Evolutionary conservation across 306 rosid genomes (phyloP).

Genomic region (Aeschynomene evenia): DNA sequence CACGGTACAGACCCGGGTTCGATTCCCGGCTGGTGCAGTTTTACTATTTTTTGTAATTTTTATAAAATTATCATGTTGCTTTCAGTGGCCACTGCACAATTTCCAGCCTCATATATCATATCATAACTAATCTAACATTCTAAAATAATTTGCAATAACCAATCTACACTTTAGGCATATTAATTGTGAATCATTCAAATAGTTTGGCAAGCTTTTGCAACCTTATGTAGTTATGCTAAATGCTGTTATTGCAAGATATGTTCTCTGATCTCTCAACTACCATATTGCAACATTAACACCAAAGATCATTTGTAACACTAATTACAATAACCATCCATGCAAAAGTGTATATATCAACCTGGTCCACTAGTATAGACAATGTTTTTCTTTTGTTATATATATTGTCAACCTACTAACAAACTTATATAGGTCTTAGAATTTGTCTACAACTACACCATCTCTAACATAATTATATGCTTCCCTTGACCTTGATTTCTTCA

Average conservation of each 20-base stretch:
- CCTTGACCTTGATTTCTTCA: slow-evolving; percentile 85
- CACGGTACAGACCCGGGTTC: slow-evolving; percentile 76
- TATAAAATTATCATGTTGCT: too few species aligned
- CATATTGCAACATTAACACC: slow-evolving; percentile 8
- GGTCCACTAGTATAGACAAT: slow-evolving; percentile 15
- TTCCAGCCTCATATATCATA: too few species aligned
- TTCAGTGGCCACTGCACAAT: too few species aligned
- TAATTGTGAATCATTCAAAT: too few species aligned
- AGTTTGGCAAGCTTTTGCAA: too few species aligned
- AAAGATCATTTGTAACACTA: slow-evolving; percentile 30
- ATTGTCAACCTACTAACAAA: slow-evolving; percentile 18
- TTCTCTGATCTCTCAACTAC: background rate
- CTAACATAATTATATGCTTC: slow-evolving; percentile 79
- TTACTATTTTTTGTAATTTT: too few species aligned
- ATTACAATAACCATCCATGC: slow-evolving; percentile 28
- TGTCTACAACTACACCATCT: slow-evolving; percentile 69
- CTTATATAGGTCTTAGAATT: slow-evolving; percentile 48
- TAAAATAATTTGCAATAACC: too few species aligned
- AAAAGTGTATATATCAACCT: slow-evolving; percentile 11
- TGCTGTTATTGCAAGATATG: background rate
- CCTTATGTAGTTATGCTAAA: too few species aligned
- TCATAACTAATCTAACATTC: too few species aligned
- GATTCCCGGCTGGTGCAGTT: slow-evolving; percentile 93
- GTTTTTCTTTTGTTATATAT: slow-evolving; percentile 37
- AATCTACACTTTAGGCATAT: too few species aligned